These are phyloP conservation scores for Globisporangium yorkense DNA, from an alignment of 352 stramenopile species.

Conservation along the genomic window DNA sequence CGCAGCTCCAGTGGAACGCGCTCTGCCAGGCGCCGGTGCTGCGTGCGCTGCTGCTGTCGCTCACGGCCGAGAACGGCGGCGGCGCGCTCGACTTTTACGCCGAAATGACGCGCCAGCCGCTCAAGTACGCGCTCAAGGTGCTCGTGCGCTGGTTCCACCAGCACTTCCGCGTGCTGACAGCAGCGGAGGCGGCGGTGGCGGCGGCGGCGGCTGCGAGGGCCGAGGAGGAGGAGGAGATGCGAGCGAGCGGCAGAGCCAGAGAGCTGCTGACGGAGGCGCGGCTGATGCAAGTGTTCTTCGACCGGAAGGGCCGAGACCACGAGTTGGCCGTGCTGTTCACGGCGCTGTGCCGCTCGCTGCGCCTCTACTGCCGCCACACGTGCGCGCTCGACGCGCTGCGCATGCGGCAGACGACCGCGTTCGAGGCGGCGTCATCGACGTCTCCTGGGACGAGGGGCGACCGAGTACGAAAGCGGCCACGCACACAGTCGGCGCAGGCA, in stretches of 20 bases:
- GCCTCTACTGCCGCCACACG: slow-evolving; percentile 48
- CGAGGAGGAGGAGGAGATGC: slow-evolving; percentile 4
- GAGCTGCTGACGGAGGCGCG: slow-evolving; percentile 37
- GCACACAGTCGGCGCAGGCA: neutral
- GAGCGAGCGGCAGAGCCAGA: neutral
- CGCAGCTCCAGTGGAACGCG: slow-evolving; percentile 38
- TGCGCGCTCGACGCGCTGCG: slow-evolving; percentile 44
- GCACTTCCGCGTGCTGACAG: slow-evolving; percentile 27
- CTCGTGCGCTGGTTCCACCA: slow-evolving; percentile 63
- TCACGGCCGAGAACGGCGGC: slow-evolving; percentile 27
- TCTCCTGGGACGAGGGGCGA: neutral
- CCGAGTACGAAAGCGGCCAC: slow-evolving; percentile 5
- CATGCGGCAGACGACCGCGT: slow-evolving; percentile 36
- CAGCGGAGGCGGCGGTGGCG: neutral
- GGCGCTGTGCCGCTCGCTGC: slow-evolving; percentile 43
- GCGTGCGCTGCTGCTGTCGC: slow-evolving; percentile 51
- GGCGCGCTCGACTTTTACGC: slow-evolving; percentile 35
- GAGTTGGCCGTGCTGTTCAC: slow-evolving; percentile 67
- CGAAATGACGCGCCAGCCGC: slow-evolving; percentile 25
- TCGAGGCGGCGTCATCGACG: slow-evolving; percentile 20
- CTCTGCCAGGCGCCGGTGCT: slow-evolving; percentile 39
- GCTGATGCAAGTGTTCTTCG: slow-evolving; percentile 50
- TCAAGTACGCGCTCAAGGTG: slow-evolving; percentile 51
- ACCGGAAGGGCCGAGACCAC: slow-evolving; percentile 28
- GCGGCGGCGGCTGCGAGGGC: neutral